Evolutionary conservation across 768 basidiomycete genomes (phyloP).

Genomic region (Boletus reticuloceps): DNA sequence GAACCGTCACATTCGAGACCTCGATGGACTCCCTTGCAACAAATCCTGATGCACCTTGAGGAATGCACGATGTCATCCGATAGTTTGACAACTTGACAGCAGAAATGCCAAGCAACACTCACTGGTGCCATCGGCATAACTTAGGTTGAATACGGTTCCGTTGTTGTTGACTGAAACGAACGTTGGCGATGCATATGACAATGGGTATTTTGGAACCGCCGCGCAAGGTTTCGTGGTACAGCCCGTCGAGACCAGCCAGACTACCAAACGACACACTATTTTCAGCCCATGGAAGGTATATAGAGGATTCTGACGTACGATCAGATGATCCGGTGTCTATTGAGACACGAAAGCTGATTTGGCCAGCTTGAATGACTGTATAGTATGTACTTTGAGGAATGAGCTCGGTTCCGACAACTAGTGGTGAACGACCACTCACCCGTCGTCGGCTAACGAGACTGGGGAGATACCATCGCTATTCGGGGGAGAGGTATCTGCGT

Average conservation of each 20-base stretch:
- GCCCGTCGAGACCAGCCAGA: conserved; percentile 67
- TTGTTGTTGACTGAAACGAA: conserved; percentile 63
- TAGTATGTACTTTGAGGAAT: conserved; percentile 59
- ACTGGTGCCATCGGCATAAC: conserved; percentile 73
- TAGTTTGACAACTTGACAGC: background rate
- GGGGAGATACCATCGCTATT: conserved; percentile 41
- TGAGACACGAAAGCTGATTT: conserved; percentile 63
- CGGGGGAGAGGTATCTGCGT: conserved; percentile 15
- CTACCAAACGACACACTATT: conserved; percentile 33
- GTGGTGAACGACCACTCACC: conserved; percentile 41
- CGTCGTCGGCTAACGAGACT: conserved; percentile 46
- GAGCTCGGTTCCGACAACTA: background rate
- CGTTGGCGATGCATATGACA: conserved; percentile 62
- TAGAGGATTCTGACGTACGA: conserved; percentile 13
- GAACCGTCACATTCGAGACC: conserved; percentile 57
- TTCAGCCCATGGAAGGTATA: background rate
- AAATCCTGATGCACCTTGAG: conserved; percentile 63
- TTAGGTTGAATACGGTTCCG: conserved; percentile 52
- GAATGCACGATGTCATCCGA: conserved; percentile 1
- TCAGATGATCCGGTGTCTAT: conserved; percentile 68
- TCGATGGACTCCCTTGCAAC: conserved; percentile 63
- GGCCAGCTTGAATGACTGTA: conserved; percentile 55
- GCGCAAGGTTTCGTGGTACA: conserved; percentile 58
- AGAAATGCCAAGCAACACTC: conserved; percentile 23
- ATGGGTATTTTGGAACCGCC: conserved; percentile 65